phyloP scores from a whole-genome alignment of 2,329 filamentous ascomycete species.

The Colletotrichum acutatum region DNA sequence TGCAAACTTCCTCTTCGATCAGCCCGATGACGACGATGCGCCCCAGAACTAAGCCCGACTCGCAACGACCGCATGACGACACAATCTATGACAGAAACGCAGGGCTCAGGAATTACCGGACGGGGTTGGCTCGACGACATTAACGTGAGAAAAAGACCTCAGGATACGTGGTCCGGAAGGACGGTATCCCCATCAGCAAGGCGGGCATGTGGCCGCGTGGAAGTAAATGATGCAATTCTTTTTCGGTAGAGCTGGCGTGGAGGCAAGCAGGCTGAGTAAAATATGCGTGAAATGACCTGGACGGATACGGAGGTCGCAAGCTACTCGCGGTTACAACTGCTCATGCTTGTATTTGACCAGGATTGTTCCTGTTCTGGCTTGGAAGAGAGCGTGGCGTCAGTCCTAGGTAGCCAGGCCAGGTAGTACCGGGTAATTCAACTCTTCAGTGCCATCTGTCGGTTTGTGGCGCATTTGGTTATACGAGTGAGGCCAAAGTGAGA shows the following conservation, averaged over 20 bases:
- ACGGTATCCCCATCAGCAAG: background rate
- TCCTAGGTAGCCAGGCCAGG: conserved; percentile 32
- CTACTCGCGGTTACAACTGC: conserved; percentile 17
- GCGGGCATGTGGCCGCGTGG: background rate
- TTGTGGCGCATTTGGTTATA: background rate
- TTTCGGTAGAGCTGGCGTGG: conserved; percentile 10
- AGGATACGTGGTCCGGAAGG: conserved; percentile 16
- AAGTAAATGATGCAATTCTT: conserved; percentile 12
- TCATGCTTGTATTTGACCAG: conserved; percentile 21
- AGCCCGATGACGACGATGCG: conserved; percentile 85
- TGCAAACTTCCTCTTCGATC: conserved; percentile 97
- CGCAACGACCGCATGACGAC: conserved; percentile 32
- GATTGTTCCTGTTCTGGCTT: conserved; percentile 17
- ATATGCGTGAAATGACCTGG: conserved; percentile 12
- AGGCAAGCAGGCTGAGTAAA: conserved; percentile 4
- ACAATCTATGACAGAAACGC: conserved; percentile 34
- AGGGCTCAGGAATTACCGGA: conserved; percentile 30
- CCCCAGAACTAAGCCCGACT: conserved; percentile 52
- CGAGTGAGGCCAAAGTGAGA: background rate
- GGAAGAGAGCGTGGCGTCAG: conserved; percentile 28
- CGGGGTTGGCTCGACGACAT: conserved; percentile 25
- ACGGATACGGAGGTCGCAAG: conserved; percentile 15
- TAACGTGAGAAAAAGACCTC: background rate
- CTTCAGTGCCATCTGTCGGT: background rate
- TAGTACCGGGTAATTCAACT: conserved; percentile 32